These are phyloP conservation scores for Podospora anserina DNA, from an alignment of 495 filamentous ascomycete species.

Conservation along the genomic window DNA sequence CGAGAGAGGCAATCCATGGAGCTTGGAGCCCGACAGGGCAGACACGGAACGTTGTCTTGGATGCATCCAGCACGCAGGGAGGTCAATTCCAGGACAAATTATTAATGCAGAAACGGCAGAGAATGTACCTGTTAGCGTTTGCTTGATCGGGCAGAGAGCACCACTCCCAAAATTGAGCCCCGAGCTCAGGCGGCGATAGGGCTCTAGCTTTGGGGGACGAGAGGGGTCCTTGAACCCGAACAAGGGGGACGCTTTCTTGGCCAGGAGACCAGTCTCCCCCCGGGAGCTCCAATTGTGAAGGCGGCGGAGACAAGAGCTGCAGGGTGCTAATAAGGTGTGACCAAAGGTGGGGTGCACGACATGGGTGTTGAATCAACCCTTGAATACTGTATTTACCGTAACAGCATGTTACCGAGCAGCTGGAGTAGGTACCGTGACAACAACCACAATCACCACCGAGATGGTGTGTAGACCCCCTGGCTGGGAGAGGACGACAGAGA, in stretches of 20 bases:
- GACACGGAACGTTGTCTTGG: background rate
- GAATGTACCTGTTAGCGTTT: background rate
- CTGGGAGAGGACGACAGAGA: background rate
- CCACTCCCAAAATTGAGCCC: background rate
- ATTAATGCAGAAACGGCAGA: background rate
- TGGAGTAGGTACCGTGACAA: slow-evolving; percentile 11
- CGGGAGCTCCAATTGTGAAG: slow-evolving; percentile 4
- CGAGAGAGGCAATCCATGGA: background rate
- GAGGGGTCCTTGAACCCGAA: background rate
- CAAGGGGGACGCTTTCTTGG: background rate
- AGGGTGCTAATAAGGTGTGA: background rate
- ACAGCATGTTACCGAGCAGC: background rate
- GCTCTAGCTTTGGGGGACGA: background rate
- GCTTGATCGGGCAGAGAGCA: slow-evolving; percentile 5
- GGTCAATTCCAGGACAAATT: background rate
- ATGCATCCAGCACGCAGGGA: background rate
- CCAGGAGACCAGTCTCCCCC: background rate
- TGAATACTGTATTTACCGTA: slow-evolving; percentile 8
- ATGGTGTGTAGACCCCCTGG: background rate
- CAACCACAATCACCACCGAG: slow-evolving; percentile 1
- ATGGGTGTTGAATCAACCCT: background rate
- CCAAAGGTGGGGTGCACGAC: slow-evolving; percentile 9
- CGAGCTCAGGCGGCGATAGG: background rate
- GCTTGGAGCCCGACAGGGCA: background rate
- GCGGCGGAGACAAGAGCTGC: background rate